Base-by-base conservation (phyloP, 2,329 filamentous ascomycete species). In the Apiospora sp. region DNA sequence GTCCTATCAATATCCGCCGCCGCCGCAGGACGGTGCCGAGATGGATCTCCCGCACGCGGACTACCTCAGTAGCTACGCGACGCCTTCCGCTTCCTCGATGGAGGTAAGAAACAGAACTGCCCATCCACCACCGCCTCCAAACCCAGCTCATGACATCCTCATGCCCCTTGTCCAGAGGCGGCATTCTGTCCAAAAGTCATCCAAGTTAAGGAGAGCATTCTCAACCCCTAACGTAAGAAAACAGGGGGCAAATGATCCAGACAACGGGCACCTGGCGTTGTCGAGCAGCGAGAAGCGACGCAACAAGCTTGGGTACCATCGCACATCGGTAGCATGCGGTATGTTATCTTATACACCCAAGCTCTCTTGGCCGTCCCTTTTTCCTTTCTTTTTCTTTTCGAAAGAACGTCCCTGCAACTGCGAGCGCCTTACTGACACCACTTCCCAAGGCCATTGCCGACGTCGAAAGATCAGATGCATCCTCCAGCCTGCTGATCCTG, bases 321-420 rank as follows among this genome's bases (percentile, higher is more conserved):
- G 96, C 79, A 98, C 95, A 48, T 97, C 95, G 64, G 94, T 98
- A 78, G 96, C 96, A 77, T 98, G 96, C 86, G 93, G 96, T 98
- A 89, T 90, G 95, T 91, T 98, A 89, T 90, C 95, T 91, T 72
- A 27, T 34, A 48, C 41, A 44, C 13, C 58, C 73, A 71, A 48
- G 73, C 41, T 54, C 41, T 67, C 27, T 49, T 54, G 69, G 72
- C 70, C 75, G 76, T 75, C 3, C 37, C 30, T 61, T n/a, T n/a
- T n/a, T n/a, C n/a, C n/a, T n/a, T n/a, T n/a, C n/a, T n/a, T n/a
- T n/a, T n/a, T n/a, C n/a, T n/a, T n/a, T 13, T 8, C 27, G 27
- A 13, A 4, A 22, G 30, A 76, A 74, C 51, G n/a, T n/a, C 30
- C 37, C 8, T 27, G 48, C 34, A n/a, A 13, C 27, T 27, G 48